Evolutionary conservation across 2,329 filamentous ascomycete species (phyloP).

Genomic region (Beauveria sp.): DNA sequence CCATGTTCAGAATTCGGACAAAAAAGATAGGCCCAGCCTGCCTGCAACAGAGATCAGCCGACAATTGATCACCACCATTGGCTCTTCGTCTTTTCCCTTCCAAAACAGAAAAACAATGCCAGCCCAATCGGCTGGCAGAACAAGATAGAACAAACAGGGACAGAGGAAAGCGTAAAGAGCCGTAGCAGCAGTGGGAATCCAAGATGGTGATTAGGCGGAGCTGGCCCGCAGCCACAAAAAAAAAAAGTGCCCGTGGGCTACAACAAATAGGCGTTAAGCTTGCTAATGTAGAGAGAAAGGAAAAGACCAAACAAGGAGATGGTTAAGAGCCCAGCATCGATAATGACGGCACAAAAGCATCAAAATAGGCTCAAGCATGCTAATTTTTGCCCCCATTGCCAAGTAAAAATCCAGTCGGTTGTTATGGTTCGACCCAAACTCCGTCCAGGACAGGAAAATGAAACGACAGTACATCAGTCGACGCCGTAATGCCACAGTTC

Average conservation of each 20-base stretch:
- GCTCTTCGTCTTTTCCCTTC: background rate
- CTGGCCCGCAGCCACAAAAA: background rate
- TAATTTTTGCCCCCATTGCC: constrained; percentile 1
- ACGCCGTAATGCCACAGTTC: background rate
- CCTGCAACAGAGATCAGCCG: background rate
- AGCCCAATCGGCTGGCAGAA: background rate
- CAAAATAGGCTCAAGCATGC: constrained; percentile 1
- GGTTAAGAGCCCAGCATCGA: background rate
- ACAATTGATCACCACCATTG: background rate
- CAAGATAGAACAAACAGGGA: background rate
- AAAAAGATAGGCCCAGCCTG: background rate
- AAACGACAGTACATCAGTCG: background rate
- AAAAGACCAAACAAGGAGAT: constrained; percentile 9
- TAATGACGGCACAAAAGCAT: constrained; percentile 10
- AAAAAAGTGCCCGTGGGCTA: background rate
- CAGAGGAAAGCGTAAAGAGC: background rate
- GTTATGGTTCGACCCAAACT: background rate
- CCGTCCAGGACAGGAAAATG: background rate
- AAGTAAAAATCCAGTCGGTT: background rate
- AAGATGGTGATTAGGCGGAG: constrained; percentile 6
- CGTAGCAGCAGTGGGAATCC: constrained; percentile 10
- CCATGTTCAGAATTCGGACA: background rate
- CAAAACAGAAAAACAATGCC: background rate
- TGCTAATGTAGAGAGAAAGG: constrained; percentile 1
- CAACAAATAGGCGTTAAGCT: background rate